Evolutionary conservation across 352 stramenopile species (phyloP).

Genomic region (Blastocystis sp.): DNA sequence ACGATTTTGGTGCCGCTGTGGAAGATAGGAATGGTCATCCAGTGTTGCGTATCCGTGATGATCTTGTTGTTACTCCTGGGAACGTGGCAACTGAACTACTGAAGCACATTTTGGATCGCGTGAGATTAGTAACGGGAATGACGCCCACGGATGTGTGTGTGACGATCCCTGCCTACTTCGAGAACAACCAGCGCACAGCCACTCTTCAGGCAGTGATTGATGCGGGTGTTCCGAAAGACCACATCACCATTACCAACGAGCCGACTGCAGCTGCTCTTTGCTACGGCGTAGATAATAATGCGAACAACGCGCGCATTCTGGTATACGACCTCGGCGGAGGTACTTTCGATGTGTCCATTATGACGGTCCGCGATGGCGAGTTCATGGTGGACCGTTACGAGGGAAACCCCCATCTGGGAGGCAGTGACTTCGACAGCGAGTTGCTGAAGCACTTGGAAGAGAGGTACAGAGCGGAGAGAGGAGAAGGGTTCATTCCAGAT

Average conservation of each 20-base stretch:
- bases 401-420: slow-evolving; percentile 76
- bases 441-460: not conserved
- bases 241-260: slow-evolving; percentile 69
- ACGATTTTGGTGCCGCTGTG: not conserved
- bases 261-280: slow-evolving; percentile 89
- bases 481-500: not conserved
- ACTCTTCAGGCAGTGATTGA: not conserved
- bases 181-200: not conserved
- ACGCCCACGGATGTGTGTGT: not conserved
- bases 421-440: slow-evolving; percentile 68
- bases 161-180: slow-evolving; percentile 27
- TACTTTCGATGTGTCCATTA: slow-evolving; percentile 85
- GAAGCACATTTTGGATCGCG: not conserved
- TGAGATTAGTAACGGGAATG: not conserved
- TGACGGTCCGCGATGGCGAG: slow-evolving; percentile 62
- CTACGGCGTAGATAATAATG: slow-evolving; percentile 91
- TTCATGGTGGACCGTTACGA: slow-evolving; percentile 67
- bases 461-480: not conserved
- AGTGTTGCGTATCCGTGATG: not conserved
- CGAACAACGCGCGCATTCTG: slow-evolving; percentile 79
- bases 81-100: not conserved
- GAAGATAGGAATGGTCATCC: not conserved
- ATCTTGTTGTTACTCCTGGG: not conserved
- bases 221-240: not conserved
- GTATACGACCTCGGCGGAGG: slow-evolving; percentile 94